Evolutionary conservation across 805 yeast genomes (phyloP), one percentile per base, ranked within the genome.

Genomic region (Metschnikowia matae): DNA sequence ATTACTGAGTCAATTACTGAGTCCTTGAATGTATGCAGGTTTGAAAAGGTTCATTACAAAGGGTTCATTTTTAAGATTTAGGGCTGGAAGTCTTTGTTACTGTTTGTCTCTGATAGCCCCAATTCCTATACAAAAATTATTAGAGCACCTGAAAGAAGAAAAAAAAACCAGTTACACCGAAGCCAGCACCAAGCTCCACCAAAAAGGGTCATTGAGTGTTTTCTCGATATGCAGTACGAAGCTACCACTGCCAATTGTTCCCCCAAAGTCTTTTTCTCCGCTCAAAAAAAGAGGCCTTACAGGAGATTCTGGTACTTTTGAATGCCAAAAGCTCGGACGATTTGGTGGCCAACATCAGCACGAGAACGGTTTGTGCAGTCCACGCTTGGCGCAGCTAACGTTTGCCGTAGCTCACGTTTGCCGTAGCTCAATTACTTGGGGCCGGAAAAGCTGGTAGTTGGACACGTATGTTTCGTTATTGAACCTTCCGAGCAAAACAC

Each of bases 141-240:
- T 18, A 18, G 20, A 18, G 20, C 20, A 18, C 3, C 20, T 18
- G 20, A 18, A 18, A 18, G 20, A 18, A 18, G 2, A 3, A 18
- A 18, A 18, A 18, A 2, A 3, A 18, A 18, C 20, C 20, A 18
- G 20, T 15, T 70, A 75, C 37, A 59, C 85, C 33, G 78, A 78
- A 31, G 62, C 58, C 3, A 60, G 72, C 17, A 74, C 83, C 0
- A 67, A 69, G 6, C 62, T 86, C 29, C 83, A n/a, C 89, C 0
- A 18, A 74, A 78, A 7, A 42, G 60, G 2, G 65, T 68, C 2
- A 70, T 82, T 20, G 82, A 82, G 58, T 68, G 73, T 15, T 69
- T 78, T 48, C 51, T 73, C 5, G 64, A 62, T 10, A 58, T 62
- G 35, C 56, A 55, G 33, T 57, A 62, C 42, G 64, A 67, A 48